Evolutionary conservation across 2,329 filamentous ascomycete genomes (phyloP).

Genomic region (Cryphonectria naterciae): DNA sequence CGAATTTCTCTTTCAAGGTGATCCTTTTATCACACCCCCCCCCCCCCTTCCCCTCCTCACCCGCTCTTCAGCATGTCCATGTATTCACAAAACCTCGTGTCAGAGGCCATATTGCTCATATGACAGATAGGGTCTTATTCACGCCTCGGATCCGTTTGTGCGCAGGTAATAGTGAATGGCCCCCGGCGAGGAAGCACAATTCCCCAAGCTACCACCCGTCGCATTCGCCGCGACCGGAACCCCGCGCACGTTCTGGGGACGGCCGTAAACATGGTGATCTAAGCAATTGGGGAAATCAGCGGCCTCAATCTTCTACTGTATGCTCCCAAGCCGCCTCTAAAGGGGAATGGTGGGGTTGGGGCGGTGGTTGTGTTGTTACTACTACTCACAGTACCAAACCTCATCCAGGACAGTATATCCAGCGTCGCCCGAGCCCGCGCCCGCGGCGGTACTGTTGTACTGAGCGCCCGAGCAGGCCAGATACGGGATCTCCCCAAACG

Average conservation of each 20-base stretch:
- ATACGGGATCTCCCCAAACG: slow-evolving; percentile 61
- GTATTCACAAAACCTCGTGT: neutral
- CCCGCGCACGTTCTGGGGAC: slow-evolving; percentile 56
- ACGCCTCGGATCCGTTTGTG: slow-evolving; percentile 43
- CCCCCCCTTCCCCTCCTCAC: neutral
- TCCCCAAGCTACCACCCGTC: slow-evolving; percentile 54
- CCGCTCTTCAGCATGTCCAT: neutral
- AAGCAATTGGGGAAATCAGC: neutral
- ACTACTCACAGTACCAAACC: slow-evolving; percentile 61
- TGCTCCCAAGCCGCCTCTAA: no score
- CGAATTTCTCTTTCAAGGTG: neutral
- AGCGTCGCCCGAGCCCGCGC: slow-evolving; percentile 56
- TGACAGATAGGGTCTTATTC: neutral
- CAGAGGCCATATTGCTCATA: neutral
- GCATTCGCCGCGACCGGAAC: slow-evolving; percentile 48
- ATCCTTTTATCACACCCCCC: neutral
- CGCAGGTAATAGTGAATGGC: slow-evolving; percentile 61
- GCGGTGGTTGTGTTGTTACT: neutral
- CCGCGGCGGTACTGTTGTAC: slow-evolving; percentile 64
- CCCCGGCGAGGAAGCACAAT: slow-evolving; percentile 57
- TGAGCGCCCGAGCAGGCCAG: slow-evolving; percentile 63
- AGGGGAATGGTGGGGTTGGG: neutral
- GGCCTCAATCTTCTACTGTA: neutral
- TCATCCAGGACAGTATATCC: slow-evolving; percentile 63
- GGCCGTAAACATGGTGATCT: slow-evolving; percentile 61